A percentile compares a stretch with the other conserved stretches of the same genome.
Conservation (phyloP, 2,329 filamentous ascomycete species). For the Pseudocercospora musae region DNA sequence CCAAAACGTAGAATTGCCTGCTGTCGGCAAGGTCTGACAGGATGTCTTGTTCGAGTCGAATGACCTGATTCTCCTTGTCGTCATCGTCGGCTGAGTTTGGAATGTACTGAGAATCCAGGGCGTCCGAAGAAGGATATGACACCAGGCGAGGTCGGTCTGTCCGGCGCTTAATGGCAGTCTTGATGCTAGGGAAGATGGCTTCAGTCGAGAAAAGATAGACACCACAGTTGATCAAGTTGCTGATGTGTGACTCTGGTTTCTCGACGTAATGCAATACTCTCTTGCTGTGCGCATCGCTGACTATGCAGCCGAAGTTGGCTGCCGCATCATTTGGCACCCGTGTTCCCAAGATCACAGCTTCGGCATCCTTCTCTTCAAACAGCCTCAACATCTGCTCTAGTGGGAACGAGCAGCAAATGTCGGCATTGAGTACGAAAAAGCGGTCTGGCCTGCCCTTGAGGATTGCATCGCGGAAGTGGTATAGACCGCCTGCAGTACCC, state of each 20-base stretch:
- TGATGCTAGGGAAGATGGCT: slow-evolving; percentile 93
- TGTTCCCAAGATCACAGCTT: slow-evolving; percentile 93
- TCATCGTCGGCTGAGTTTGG: slow-evolving; percentile 67
- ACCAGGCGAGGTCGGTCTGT: slow-evolving; percentile 84
- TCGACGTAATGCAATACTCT: slow-evolving; percentile 98
- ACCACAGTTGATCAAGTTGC: slow-evolving; percentile 98
- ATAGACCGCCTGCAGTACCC: slow-evolving; percentile 91
- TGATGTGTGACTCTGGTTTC: slow-evolving; percentile 96
- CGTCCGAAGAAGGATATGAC: slow-evolving; percentile 94
- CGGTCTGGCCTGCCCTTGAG: slow-evolving; percentile 92
- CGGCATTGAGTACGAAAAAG: slow-evolving; percentile 96
- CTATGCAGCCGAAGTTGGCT: slow-evolving; percentile 96
- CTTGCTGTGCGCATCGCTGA: slow-evolving; percentile 88
- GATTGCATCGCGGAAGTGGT: slow-evolving; percentile 98
- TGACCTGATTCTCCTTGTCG: slow-evolving; percentile 74
- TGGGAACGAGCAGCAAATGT: slow-evolving; percentile 98
- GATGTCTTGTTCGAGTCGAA: slow-evolving; percentile 95
- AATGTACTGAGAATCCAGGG: slow-evolving; percentile 67
- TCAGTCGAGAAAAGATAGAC: slow-evolving; percentile 97
- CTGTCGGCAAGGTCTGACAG: slow-evolving; percentile 91
- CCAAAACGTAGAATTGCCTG: slow-evolving; percentile 97
- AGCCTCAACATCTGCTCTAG: slow-evolving; percentile 92
- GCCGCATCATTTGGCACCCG: slow-evolving; percentile 86
- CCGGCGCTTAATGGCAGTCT: slow-evolving; percentile 90
- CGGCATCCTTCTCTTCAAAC: slow-evolving; percentile 91